Evolutionary conservation across 2,329 filamentous ascomycete genomes (phyloP), one percentile per base, ranked within the genome.

Genomic region (Xylariaceae sp.): DNA sequence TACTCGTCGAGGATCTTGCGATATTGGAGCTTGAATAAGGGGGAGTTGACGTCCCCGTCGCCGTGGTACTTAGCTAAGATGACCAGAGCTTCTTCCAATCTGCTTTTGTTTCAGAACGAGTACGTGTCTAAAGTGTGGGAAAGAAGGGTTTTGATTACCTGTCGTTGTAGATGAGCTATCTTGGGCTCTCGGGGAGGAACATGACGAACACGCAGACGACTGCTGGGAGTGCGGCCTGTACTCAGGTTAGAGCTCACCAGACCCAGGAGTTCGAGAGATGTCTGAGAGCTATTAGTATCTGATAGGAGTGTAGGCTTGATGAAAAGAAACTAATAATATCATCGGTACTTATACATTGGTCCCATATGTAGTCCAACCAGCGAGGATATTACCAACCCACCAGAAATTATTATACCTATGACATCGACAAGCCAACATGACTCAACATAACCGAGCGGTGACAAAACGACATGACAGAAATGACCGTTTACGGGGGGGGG

Each of bases 31-130:
- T 75, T 71, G 3, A 80, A 77, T 40, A 80, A 66, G 1, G 73
- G 70, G 0, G 70, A 73, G 42, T 67, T 64, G 1, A 70, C 69
- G 53, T 79, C 71, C 2, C 77, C 80, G 41, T 83, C 72, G 12
- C 75, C 78, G 53, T 82, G 82, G 55, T 77, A 83, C 52, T 77
- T 79, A 16, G 74, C 71, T 48, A 85, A 70, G 16, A 79, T 73
- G 8, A 70, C 68, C 12, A 76, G 65, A 1, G 78, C 79, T 51
- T 82, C 71, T 19, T 81, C 77, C 11, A 72, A 66, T 21, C 76
- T 53, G 23, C 21, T 32, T 32, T 8, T 12, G 4, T 32, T 8
- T 41, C 17, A 6, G 12, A 11, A 10, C 50, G 11, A 50, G 39
- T 34, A 17, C 4, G 10, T 17, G 23, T 11, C 8, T 10, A 14